These are phyloP conservation scores for Phalaenopsis equestris DNA, from an alignment of 106 monocot genomes.

Conservation along the genomic window DNA sequence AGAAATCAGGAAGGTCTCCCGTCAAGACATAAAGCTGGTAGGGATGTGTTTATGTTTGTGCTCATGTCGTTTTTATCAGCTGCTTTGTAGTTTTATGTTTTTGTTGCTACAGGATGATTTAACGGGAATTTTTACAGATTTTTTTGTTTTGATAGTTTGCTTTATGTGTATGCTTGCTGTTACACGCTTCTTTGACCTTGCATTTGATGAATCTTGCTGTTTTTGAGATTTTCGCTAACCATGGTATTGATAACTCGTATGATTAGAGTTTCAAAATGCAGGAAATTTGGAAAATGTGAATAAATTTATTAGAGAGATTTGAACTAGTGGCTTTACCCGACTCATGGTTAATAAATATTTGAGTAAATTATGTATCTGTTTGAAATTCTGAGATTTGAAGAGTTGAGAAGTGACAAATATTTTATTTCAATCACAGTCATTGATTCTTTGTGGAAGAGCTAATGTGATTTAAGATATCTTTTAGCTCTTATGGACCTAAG, in stretches of 20 bases:
- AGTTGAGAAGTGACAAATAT: background rate
- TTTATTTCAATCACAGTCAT: background rate
- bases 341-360: background rate
- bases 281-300: background rate
- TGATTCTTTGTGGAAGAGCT: background rate
- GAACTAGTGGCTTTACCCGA: too few species aligned
- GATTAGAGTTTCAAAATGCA: background rate
- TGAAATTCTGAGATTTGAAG: background rate
- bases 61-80: background rate
- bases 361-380: background rate
- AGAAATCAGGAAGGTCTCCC: slow-evolving; percentile 67
- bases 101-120: background rate
- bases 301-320: background rate
- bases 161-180: background rate
- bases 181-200: background rate
- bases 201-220: background rate
- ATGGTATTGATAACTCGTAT: background rate
- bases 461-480: background rate
- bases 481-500: background rate
- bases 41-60: slow-evolving; percentile 7
- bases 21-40: slow-evolving; percentile 78
- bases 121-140: background rate
- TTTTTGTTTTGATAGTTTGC: background rate
- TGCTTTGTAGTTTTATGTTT: background rate
- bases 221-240: background rate